A percentile compares a stretch with the other conserved stretches of the same genome.
These are phyloP conservation scores for Corchorus capsularis DNA, from an alignment of 345 rosid species.

Conservation along the genomic window DNA sequence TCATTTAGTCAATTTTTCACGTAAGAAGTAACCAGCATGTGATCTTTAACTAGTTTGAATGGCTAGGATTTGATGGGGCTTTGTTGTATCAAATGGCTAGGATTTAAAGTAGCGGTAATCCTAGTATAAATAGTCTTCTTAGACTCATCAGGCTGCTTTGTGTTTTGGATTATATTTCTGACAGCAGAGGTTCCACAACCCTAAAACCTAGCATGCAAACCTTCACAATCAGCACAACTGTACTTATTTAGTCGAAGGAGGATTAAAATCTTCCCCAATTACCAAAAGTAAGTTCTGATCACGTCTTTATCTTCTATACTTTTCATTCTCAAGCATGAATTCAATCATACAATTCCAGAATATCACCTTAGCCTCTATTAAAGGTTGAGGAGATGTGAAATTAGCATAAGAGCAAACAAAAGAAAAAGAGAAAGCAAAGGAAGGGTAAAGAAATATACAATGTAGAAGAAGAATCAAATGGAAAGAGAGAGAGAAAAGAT, in stretches of 20 bases:
- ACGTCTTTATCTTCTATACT: background rate
- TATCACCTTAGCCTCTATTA: background rate
- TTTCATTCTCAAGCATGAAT: conserved; percentile 1
- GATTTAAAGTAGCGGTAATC: too few relatives aligned
- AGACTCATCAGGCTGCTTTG: too few relatives aligned
- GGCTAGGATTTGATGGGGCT: too few relatives aligned
- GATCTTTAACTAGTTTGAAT: too few relatives aligned
- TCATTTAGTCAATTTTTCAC: too few relatives aligned
- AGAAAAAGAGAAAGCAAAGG: background rate
- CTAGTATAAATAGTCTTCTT: too few relatives aligned
- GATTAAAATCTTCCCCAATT: background rate
- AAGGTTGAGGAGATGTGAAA: background rate
- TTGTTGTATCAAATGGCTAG: too few relatives aligned
- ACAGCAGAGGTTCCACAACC: too few relatives aligned
- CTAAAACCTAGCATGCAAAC: background rate
- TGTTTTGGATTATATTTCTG: too few relatives aligned
- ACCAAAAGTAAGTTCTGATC: background rate
- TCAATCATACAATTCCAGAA: background rate
- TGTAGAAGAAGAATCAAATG: background rate
- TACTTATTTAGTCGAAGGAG: background rate
- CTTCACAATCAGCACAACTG: background rate
- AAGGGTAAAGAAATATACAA: background rate
- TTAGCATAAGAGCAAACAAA: conserved; percentile 1
- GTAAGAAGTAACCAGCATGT: too few relatives aligned
- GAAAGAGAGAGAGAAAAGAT: background rate